Evolutionary conservation across 768 basidiomycete genomes (phyloP).

Genomic region (Leccinum subgranulosum): DNA sequence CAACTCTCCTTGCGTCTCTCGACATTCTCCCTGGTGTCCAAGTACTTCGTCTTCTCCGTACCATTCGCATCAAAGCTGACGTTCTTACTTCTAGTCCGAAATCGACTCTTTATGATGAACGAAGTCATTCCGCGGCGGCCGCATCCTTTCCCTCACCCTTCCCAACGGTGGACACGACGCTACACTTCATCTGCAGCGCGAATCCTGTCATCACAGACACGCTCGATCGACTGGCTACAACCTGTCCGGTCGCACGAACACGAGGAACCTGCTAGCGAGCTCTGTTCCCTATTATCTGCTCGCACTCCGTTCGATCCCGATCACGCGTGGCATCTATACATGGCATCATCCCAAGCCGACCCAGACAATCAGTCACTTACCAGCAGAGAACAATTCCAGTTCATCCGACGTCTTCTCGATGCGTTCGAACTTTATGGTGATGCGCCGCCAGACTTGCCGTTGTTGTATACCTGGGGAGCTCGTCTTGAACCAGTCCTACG

Average conservation of each 20-base stretch:
- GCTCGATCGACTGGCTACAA: constrained; percentile 6
- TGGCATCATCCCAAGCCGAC: constrained; percentile 7
- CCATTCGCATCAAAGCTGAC: constrained; percentile 8
- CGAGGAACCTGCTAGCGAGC: constrained; percentile 5
- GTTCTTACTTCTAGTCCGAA: constrained; percentile 24
- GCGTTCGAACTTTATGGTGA: constrained; percentile 14
- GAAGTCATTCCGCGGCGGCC: constrained; percentile 32
- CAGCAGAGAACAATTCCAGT: constrained; percentile 24
- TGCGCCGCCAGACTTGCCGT: constrained; percentile 15
- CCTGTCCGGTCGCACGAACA: constrained; percentile 3
- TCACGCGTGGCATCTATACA: constrained; percentile 40
- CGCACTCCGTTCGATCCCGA: constrained; percentile 32
- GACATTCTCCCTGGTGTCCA: constrained; percentile 48
- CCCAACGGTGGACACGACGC: constrained; percentile 21
- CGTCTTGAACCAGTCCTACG: constrained; percentile 36
- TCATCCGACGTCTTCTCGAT: constrained; percentile 24
- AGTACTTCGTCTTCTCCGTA: constrained; percentile 29
- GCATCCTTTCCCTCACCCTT: constrained; percentile 7
- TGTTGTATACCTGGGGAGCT: constrained; percentile 34
- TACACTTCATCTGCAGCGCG: constrained; percentile 23
- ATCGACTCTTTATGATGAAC: constrained; percentile 35
- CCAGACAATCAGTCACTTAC: constrained; percentile 13
- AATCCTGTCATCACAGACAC: constrained; percentile 12
- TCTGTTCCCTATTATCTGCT: constrained; percentile 20
- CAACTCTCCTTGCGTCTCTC: constrained; percentile 46